A percentile compares a stretch with the other conserved stretches of the same genome.
phyloP scores from a whole-genome alignment of 2,329 filamentous ascomycete species.

The Fusarium transvaalense region DNA sequence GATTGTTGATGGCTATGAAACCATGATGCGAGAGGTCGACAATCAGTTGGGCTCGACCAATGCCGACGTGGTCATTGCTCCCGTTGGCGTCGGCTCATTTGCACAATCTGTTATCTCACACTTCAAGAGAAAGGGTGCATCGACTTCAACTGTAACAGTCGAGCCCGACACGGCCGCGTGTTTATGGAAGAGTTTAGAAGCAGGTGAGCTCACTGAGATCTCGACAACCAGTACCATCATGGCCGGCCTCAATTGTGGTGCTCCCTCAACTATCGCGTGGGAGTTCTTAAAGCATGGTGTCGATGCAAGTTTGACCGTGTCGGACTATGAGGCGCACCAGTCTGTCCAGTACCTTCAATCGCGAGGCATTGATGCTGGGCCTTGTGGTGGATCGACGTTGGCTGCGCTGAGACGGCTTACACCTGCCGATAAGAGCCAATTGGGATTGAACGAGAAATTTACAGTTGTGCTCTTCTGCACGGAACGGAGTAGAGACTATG shows the following conservation, averaged over 20 bases:
- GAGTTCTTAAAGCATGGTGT: slow-evolving; percentile 68
- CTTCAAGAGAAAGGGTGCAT: slow-evolving; percentile 64
- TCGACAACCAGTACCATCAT: slow-evolving; percentile 75
- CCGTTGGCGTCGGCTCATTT: slow-evolving; percentile 80
- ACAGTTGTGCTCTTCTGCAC: slow-evolving; percentile 76
- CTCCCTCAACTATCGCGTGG: slow-evolving; percentile 75
- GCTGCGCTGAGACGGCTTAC: slow-evolving; percentile 67
- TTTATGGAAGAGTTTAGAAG: slow-evolving; percentile 65
- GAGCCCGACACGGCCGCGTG: slow-evolving; percentile 76
- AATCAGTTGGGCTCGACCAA: slow-evolving; percentile 62
- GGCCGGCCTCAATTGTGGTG: slow-evolving; percentile 80
- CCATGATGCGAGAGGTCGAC: slow-evolving; percentile 77
- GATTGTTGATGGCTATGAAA: slow-evolving; percentile 83
- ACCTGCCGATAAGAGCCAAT: slow-evolving; percentile 49
- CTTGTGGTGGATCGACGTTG: slow-evolving; percentile 72
- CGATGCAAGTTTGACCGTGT: slow-evolving; percentile 71
- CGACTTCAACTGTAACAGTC: slow-evolving; percentile 68
- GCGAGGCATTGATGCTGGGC: slow-evolving; percentile 65
- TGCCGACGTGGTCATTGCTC: slow-evolving; percentile 67
- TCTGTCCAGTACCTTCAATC: slow-evolving; percentile 66
- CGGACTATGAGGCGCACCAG: slow-evolving; percentile 71
- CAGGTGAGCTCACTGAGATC: slow-evolving; percentile 62
- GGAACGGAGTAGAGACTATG: slow-evolving; percentile 66
- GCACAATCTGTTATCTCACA: slow-evolving; percentile 76
- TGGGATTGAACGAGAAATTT: slow-evolving; percentile 61